phyloP scores from a whole-genome alignment of 2,329 filamentous ascomycete genomes.

The Alternaria sp. region DNA sequence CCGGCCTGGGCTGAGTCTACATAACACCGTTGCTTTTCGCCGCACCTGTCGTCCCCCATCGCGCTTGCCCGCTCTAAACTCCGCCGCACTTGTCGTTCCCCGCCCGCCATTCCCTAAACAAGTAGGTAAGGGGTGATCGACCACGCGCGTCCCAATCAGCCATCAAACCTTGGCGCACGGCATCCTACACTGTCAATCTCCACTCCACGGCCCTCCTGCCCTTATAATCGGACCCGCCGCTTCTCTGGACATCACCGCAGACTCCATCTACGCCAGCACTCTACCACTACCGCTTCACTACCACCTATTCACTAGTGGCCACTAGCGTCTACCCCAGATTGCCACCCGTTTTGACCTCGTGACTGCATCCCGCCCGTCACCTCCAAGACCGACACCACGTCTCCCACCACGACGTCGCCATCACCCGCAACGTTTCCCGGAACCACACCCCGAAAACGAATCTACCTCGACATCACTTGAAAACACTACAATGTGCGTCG shows the following conservation, averaged over 20 bases:
- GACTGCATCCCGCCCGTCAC: constrained; percentile 14
- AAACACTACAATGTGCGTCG: constrained; percentile 54
- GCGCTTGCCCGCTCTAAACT: constrained; percentile 19
- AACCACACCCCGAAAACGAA: constrained; percentile 26
- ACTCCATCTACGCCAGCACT: constrained; percentile 11
- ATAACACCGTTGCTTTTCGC: constrained; percentile 12
- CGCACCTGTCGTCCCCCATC: constrained; percentile 13
- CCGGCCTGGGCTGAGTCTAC: constrained; percentile 16
- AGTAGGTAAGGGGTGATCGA: constrained; percentile 23
- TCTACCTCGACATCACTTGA: constrained; percentile 37
- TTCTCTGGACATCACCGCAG: constrained; percentile 11
- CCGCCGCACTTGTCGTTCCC: constrained; percentile 22
- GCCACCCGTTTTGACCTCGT: constrained; percentile 28
- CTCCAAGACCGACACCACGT: constrained; percentile 12
- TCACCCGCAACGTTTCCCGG: constrained; percentile 21
- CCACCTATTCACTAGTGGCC: constrained; percentile 23
- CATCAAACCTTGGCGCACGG: constrained; percentile 33
- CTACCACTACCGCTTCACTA: constrained; percentile 14
- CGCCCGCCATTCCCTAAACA: constrained; percentile 13
- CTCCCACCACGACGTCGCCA: constrained; percentile 32
- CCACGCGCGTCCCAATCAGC: constrained; percentile 33
- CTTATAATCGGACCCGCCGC: constrained; percentile 28
- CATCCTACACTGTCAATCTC: constrained; percentile 12
- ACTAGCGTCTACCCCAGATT: constrained; percentile 30
- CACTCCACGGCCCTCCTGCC: constrained; percentile 26